Percentiles rank a stretch among this genome's conserved stretches.
These are phyloP conservation scores for Coemansia sp. DNA, from an alignment of 192 early-diverging fungal species.

Conservation along the genomic window DNA sequence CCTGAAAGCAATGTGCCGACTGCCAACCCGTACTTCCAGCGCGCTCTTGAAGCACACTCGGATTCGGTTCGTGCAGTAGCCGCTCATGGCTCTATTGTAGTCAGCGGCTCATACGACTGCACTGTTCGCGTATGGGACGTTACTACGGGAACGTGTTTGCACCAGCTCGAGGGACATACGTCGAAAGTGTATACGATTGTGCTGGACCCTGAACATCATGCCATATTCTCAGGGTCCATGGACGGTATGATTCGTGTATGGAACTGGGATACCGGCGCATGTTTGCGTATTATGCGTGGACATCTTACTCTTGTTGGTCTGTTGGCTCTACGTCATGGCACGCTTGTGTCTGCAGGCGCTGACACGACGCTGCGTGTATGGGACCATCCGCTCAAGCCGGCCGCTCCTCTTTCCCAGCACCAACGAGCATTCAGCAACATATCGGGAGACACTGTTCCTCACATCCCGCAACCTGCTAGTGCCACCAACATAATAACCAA, in stretches of 20 bases:
- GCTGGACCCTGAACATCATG: constrained; percentile 74
- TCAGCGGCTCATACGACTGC: constrained; percentile 90
- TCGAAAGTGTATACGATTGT: constrained; percentile 97
- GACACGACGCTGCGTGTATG: constrained; percentile 93
- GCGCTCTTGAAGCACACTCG: constrained; percentile 80
- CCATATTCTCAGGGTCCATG: constrained; percentile 91
- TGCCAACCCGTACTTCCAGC: constrained; percentile 77
- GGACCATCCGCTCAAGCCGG: constrained; percentile 59
- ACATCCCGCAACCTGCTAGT: not conserved
- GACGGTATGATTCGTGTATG: constrained; percentile 92
- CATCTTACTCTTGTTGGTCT: constrained; percentile 94
- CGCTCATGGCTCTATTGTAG: constrained; percentile 78
- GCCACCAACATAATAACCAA: constrained; percentile 15
- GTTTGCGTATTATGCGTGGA: constrained; percentile 77
- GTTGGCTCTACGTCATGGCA: constrained; percentile 76
- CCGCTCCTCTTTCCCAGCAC: constrained; percentile 9
- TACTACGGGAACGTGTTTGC: constrained; percentile 62
- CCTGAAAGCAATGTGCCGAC: not conserved
- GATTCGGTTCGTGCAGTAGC: constrained; percentile 93
- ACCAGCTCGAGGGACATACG: constrained; percentile 78
- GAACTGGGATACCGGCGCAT: constrained; percentile 81
- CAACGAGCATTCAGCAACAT: constrained; percentile 47
- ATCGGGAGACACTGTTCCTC: constrained; percentile 23
- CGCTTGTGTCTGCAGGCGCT: constrained; percentile 92
- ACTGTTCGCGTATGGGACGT: constrained; percentile 92